Conservation (phyloP, 169 alveolate genomes). For the Plasmodium gonderi region DNA sequence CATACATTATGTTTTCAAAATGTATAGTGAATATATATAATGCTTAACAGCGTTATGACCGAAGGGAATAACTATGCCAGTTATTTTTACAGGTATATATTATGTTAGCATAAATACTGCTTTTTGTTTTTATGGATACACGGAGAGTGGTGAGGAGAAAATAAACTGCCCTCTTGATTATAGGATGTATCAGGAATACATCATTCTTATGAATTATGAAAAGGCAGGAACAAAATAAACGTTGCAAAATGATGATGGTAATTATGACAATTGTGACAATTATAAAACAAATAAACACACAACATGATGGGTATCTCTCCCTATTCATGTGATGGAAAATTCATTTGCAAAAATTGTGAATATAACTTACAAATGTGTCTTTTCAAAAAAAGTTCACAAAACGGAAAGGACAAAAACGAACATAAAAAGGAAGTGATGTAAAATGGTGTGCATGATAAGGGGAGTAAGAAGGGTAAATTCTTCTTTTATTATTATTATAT, state of each 20-base stretch:
- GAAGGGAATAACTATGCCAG: no score
- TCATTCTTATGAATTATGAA: neutral
- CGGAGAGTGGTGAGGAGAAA: neutral
- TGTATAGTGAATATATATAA: no score
- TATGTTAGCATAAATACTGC: neutral
- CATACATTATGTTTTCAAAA: no score
- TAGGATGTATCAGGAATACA: neutral
- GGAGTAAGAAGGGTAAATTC: no score
- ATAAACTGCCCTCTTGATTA: neutral
- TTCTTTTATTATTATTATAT: no score
- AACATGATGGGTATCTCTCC: neutral
- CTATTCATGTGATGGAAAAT: neutral
- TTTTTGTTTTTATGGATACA: neutral
- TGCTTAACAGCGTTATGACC: no score
- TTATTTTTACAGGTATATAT: no score
- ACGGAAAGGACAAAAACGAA: neutral
- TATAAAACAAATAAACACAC: neutral
- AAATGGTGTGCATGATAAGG: no score
- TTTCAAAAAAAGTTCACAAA: neutral
- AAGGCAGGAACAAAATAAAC: neutral
- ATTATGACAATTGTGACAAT: no score
- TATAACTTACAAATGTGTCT: neutral
- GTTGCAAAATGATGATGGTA: neutral
- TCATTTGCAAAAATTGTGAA: neutral
- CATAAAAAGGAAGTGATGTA: neutral